Evolutionary conservation across 768 basidiomycete genomes (phyloP), one percentile per base, ranked within the genome.

Genomic region (Macrocybe gigantea): DNA sequence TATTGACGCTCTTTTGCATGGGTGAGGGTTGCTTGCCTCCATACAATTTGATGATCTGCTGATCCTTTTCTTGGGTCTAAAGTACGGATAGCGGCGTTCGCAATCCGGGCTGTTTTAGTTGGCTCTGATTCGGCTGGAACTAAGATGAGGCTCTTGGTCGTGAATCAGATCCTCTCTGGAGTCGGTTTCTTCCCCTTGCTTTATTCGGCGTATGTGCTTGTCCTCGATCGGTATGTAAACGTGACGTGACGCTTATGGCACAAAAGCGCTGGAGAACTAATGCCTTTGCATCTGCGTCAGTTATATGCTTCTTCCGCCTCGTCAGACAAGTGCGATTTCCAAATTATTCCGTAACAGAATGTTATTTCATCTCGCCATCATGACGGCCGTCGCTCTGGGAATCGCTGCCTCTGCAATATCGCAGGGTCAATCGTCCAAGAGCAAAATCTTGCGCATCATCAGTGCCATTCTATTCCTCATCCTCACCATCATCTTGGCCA

Each of bases 181-280:
- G 53, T 65, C 14, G 67, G 68, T 10, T 70, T 68, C 53, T 63
- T 64, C 44, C 58, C 60, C 8, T 49, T 70, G 1, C 47, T 69
- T 1, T 64, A 62, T 44, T 65, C 65, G 6, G 60, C 66, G 0
- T 67, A 64, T 49, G 57, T 51, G 7, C 61, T 69, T 3, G 61
- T 63, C 11, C 53, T 68, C 6, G 66, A 69, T 47, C 62, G 65
- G 68, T 63, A 37, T 13, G 54, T 46, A 13, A 22, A 42, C 32
- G 30, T 39, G 7, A 11, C 14, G 9, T 39, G 4, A 8, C 7
- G 32, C 2, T 5, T 13, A 6, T 3, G 30, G 6, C 10, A 10
- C 14, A 15, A 10, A 7, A 31, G 29, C 32, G 12, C 6, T 22
- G 2, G 22, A 22, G 22, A 22, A 22, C 4, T 22, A 22, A 22